phyloP scores from a whole-genome alignment of 116 monocot genomes.

The Phalaenopsis hybrid region DNA sequence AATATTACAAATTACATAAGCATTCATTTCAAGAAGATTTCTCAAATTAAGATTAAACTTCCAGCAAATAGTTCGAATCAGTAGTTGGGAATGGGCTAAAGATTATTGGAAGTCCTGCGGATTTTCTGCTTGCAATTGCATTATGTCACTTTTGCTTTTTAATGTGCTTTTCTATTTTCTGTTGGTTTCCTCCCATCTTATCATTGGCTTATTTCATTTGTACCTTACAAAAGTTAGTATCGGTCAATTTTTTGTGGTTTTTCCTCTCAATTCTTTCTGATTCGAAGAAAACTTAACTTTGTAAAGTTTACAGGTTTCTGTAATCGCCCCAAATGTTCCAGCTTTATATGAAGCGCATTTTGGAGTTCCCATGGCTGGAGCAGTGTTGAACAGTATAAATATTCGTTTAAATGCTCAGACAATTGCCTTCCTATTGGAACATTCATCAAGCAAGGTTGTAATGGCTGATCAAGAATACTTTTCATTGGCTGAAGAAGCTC shows the following conservation, averaged over 20 bases:
- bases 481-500: slow-evolving; percentile 62
- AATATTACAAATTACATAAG: not conserved
- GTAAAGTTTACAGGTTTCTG: slow-evolving; percentile 52
- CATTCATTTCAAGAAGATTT: not conserved
- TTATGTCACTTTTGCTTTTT: not conserved
- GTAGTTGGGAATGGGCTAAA: not conserved
- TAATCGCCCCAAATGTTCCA: slow-evolving; percentile 91
- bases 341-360: slow-evolving; percentile 93
- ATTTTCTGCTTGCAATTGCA: not conserved
- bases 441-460: slow-evolving; percentile 62
- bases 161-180: not conserved
- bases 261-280: not conserved
- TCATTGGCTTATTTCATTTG: not conserved
- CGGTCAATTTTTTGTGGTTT: not conserved
- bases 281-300: not conserved
- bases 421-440: slow-evolving; percentile 77
- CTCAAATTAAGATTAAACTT: not conserved
- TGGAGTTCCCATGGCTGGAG: slow-evolving; percentile 90
- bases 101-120: not conserved
- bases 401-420: slow-evolving; percentile 71
- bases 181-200: not conserved
- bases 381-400: slow-evolving; percentile 73
- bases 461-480: slow-evolving; percentile 92
- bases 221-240: not conserved
- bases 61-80: not conserved